Evolutionary conservation across 83 land plant genomes (phyloP), one percentile per base, ranked within the genome.

Genomic region (Larix sibirica): DNA sequence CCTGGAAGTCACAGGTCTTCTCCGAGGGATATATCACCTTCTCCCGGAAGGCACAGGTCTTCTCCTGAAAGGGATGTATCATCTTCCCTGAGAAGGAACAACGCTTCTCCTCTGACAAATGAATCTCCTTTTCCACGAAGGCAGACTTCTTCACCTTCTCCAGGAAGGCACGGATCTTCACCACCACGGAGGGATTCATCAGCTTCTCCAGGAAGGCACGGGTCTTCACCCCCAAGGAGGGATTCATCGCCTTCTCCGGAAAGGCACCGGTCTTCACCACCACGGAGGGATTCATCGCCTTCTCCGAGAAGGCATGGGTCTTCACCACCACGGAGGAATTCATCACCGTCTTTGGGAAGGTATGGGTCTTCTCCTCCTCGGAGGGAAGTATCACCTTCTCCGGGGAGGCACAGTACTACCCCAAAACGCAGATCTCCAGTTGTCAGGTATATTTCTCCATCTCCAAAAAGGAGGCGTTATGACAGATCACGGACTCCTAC

Each of bases 401-500:
- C 47, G 9, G 77, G 14, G 31, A 74, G 21, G 79, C 79, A 21
- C 31, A 14, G 20, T 61, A 14, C 4, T 14, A 14, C 63, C 26
- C 23, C 67, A 64, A 64, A 24, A 64, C 67, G 26, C 9, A 54
- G 80, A 31, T 77, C 80, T 58, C 36, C 62, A 13, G 62, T 13
- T 77, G 47, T 36, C 6, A 86, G 82, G 73, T 82, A 84, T 20
- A 10, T 31, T 17, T 88, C 90, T 58, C 36, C 77, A 47, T 85
- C 87, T 28, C 85, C 81, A 12, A 62, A 18, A 33, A 71, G 84
- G 60, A 54, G 80, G 24, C 50, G 58, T 38, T 5, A 58, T 77
- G 80, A 77, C 21, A 47, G 36, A 24, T 77, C 62, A 26, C 60
- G 38, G n/a, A 50, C 80, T 58, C 62, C 80, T 56, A 74, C 64